Base-by-base conservation (phyloP, 768 basidiomycete genomes). In the Amanita thiersii region DNA sequence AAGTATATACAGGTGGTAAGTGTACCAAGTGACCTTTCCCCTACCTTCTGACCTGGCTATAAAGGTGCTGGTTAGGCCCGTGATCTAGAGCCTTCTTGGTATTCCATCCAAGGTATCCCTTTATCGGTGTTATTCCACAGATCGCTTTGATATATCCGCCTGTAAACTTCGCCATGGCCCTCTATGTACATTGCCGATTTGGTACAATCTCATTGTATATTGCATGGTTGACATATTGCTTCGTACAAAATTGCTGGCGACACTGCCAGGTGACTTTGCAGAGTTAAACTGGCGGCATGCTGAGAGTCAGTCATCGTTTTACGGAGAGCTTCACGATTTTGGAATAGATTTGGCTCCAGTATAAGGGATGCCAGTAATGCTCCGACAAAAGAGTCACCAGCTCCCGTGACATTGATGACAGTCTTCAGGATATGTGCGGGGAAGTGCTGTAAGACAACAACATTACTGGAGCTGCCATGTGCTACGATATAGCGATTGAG, bases 351-450 rank as follows among this genome's bases (percentile, higher is more conserved):
- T 7, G 67, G 70, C 15, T 66, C 50, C 4, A 66, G 57, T 9
- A 66, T 61, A n/a, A 91, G 59, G 6, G 66, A 64, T 4, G 89
- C 83, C n/a, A 93, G 59, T 21, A 96, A 54, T 1, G 83, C 77
- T 4, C 92, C 93, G 1, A 87, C 91, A 18, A 96, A 73, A 2
- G 87, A 82, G 61, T 97, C 93, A 0, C 93, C 93, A 1, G 88
- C 92, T 1, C 94, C 94, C 0, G 93, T 97, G 6, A 89, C 87
- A 50, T 82, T 92, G 15, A 81, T 61, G 4, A 76, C 50, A 3
- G 46, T 52, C 7, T 73, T 60, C 11, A 65, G 47, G 1, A 59
- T 54, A 12, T 72, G 50, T 5, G 87, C 69, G 8, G 86, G 76
- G 56, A 84, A 90, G 55, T 92, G 85, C 30, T 79, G 77, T 21